Evolutionary conservation across 805 yeast species (phyloP).

Genomic region (Ogataea wickerhamii): DNA sequence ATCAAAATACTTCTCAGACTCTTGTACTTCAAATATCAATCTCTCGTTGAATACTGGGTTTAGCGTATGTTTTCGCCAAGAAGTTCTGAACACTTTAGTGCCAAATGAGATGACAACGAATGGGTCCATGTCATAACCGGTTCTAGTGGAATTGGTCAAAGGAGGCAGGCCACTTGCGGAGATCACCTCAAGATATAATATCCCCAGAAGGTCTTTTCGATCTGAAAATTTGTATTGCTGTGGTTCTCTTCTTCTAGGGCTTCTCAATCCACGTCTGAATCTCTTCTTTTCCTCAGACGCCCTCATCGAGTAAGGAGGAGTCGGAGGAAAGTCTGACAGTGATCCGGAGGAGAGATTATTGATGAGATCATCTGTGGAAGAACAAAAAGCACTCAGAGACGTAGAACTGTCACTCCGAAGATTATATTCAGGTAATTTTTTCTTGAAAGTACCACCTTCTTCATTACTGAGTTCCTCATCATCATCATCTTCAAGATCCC

Average conservation of each 20-base stretch:
- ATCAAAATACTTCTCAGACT: constrained; percentile 61
- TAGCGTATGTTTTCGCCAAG: constrained; percentile 76
- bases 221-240: constrained; percentile 35
- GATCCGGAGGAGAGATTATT: constrained; percentile 19
- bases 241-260: constrained; percentile 3
- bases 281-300: constrained; percentile 5
- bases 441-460: constrained; percentile 2
- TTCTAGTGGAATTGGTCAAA: constrained; percentile 59
- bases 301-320: constrained; percentile 16
- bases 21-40: constrained; percentile 70
- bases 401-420: constrained; percentile 4
- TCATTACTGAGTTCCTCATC: constrained; percentile 9
- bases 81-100: constrained; percentile 78
- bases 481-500: constrained; percentile 9
- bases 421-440: not conserved
- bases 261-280: constrained; percentile 13
- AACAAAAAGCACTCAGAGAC: constrained; percentile 10
- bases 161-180: constrained; percentile 80
- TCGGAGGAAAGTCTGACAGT: constrained; percentile 14
- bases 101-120: constrained; percentile 91
- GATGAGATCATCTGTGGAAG: constrained; percentile 19
- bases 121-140: constrained; percentile 94
- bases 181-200: constrained; percentile 70
- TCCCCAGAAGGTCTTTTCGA: constrained; percentile 53
- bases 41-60: constrained; percentile 81